Base-by-base conservation (phyloP, 495 filamentous ascomycete species). In the Parathielavia appendiculata region DNA sequence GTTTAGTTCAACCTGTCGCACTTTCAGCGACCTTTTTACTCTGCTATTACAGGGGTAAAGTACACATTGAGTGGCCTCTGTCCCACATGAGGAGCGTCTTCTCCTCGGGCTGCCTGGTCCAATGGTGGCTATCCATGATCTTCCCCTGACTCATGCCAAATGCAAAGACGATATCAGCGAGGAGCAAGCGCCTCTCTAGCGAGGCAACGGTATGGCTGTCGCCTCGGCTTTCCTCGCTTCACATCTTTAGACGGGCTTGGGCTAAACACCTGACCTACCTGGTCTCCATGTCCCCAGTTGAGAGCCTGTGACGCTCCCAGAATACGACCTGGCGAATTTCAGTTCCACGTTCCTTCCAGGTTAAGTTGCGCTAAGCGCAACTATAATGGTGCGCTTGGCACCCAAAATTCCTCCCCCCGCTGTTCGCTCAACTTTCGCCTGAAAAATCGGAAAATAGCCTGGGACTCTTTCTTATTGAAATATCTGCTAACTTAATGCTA, bases 141-240 rank as follows among this genome's bases (percentile, higher is more conserved):
- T 66, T 56, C 7, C 54, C 59, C 1, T 68, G 58, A 58, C 65
- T 54, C 56, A 75, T 56, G 44, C 75, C 73, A 53, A 75, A 76
- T n/a, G 72, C 61, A 32, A 61, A 74, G 13, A 77, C 59, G 39
- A 77, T 62, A 32, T 66, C 66, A 20, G 73, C 70, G 16, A 77
- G 57, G 38, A 75, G 72, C n/a, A 75, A 58, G 11, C 75, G 71
- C 72, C 76, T 73, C 54, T 76, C 75, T 38, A 66, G 62, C 47
- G 70, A 71, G 0, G 72, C 70, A 30, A 77, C 69, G 36, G 72
- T 75, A 39, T 36, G 1, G 12, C 23, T 35, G 43, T 44, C 17
- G 20, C n/a, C 17, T 43, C 8, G 5, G 40, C 8, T n/a, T n/a
- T n/a, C n/a, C n/a, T n/a, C 17, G 20, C 40, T 43, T 43, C 8